Base-by-base conservation (phyloP, 345 rosid species). In the Camelina laxa region DNA sequence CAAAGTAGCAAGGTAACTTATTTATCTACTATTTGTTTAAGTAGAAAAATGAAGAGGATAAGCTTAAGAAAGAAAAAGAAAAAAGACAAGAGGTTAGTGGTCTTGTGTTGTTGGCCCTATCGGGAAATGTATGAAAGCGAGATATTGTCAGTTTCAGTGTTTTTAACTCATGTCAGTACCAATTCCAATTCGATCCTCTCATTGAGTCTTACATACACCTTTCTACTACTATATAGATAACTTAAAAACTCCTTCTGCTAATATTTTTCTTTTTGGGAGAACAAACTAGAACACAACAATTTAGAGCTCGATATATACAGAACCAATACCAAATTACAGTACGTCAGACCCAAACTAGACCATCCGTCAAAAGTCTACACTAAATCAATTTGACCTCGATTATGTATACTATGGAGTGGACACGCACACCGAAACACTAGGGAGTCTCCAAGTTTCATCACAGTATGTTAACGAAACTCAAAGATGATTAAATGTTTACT, bases 121-220 rank as follows among this genome's bases (percentile, higher is more conserved):
- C 55, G 75, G 71, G 70, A 76, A 62, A 63, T 69, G 70, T 22
- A 56, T 4, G 54, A 76, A 56, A 70, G 60, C 31, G 33, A 63
- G 33, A 54, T 69, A 36, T 69, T 76, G 80, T 76, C 75, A 76
- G 75, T 76, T 76, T 36, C 38, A 61, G 41, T 54, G 24, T 61
- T 62, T 41, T 75, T 39, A 69, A 54, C 56, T 62, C 62, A 36
- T 69, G 80, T 69, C 66, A 63, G 70, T 76, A 71, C 22, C 27
- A 55, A 70, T 76, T 38, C 51, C 75, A 69, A 9, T 63, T 54
- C 33, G 4, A 27, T 31, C 14, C 59, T 35, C 75, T 62, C 70
- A 45, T 55, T 76, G 60, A 54, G n/a, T 17, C 44, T 36, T 14
- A 1, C 13, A 45, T 64, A 30, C 45, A 53, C 19, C 42, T 41